Percentiles rank a stretch among this genome's conserved stretches.
Conservation (phyloP, 805 yeast species). For the Yarrowia divulgata region DNA sequence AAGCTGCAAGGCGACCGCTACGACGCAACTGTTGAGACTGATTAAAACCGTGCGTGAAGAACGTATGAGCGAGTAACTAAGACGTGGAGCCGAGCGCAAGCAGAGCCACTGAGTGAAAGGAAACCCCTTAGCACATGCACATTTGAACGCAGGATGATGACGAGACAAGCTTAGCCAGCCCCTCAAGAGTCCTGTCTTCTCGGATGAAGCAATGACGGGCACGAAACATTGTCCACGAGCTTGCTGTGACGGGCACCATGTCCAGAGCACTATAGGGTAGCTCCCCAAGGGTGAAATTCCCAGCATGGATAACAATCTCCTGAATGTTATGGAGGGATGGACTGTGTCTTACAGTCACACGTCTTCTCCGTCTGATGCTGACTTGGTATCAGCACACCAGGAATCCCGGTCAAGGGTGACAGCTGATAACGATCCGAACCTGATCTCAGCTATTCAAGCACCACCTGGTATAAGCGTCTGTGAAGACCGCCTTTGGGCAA, state of each 20-base stretch:
- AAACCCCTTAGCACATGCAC: constrained; percentile 6
- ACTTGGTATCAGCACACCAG: constrained; percentile 16
- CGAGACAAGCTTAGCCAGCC: constrained; percentile 1
- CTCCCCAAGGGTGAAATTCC: constrained; percentile 18
- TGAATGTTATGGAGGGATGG: constrained; percentile 12
- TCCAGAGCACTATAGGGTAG: not conserved
- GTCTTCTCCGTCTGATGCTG: constrained; percentile 11
- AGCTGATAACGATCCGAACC: constrained; percentile 7
- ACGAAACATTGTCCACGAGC: constrained; percentile 8
- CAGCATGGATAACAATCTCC: constrained; percentile 1
- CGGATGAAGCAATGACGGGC: constrained; percentile 3
- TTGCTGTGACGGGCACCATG: not conserved
- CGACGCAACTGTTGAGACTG: not conserved
- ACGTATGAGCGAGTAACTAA: constrained; percentile 3
- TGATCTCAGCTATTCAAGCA: not conserved
- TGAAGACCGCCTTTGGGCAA: constrained; percentile 10
- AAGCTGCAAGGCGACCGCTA: not conserved
- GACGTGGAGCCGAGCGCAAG: constrained; percentile 11
- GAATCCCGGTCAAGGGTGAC: constrained; percentile 11
- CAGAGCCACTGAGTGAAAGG: constrained; percentile 4
- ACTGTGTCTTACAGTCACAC: not conserved
- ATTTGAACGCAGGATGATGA: not conserved
- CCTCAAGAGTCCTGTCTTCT: not conserved
- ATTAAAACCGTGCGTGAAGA: not conserved
- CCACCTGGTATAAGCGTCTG: constrained; percentile 14